Base-by-base conservation (phyloP, 2,329 filamentous ascomycete species). In the Paracamarosporium sp. region DNA sequence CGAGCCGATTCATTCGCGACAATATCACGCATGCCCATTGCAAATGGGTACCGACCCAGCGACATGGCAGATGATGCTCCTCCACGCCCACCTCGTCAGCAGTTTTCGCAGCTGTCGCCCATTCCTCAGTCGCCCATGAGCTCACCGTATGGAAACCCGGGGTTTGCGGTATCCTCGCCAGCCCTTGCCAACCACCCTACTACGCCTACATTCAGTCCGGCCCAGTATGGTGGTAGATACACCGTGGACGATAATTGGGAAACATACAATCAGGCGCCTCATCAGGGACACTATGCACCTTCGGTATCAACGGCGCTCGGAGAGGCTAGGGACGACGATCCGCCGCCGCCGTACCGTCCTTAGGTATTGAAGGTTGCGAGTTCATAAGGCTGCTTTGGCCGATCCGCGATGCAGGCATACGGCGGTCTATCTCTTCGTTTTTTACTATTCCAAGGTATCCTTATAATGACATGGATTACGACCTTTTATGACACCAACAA, bases 11-110 rank as follows among this genome's bases (percentile, higher is more conserved):
- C 71, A 5, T 72, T 71, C 44, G 69, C 72, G 9, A 76, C 69
- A 2, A 52, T 75, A 20, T 74, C 71, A 11, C 63, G 67, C 41
- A 76, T 76, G 70, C 72, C 72, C 13, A 67, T 76, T 27, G 72
- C 73, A 8, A 69, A 76, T 47, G 73, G 73, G 7, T 66, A 56
- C 20, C 62, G 66, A 28, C 70, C 70, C 8, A 59, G 60, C 20
- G 59, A 68, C 33, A 17, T 59, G 1, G 54, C 60, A 9, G 47
- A 65, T 6, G n/a, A 38, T 17, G n/a, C n/a, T n/a, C 44, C 51
- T 8, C 59, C 61, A 5, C 31, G 64, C 7, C 60, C 67, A n/a
- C 57, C 68, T 22, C 64, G 57, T 40, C 50, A 12, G 25, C 56
- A 59, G 12, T 53, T 47, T 2, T 52, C 47, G 6, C 59, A 53